Evolutionary conservation across 306 rosid genomes (phyloP), one percentile per base, ranked within the genome.

Genomic region (Malus orientalis): DNA sequence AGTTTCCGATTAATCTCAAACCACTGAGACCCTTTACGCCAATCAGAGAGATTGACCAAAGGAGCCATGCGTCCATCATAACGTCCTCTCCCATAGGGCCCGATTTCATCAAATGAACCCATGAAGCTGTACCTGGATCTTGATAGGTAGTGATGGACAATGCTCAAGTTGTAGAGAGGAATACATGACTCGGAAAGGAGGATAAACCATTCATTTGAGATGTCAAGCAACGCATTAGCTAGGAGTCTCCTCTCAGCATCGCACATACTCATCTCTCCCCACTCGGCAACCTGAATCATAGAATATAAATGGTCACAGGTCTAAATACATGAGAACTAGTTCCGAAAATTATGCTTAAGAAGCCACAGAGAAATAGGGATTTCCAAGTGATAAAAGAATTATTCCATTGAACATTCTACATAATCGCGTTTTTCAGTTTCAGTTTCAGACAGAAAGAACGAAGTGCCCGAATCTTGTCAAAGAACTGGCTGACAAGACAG

Each of bases 21-120:
- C 99, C 99, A 96, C 71, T 96, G 99, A 70, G 96, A 85, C 58
- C 99, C 99, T 67, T 96, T 96, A 49, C 98, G 92, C 99, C 99
- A 96, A 74, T 96, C 85, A 4, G 79, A 83, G 81, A 92, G 70
- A 86, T 92, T 92, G 78, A 96, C 90, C 89, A 81, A 85, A 4
- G 99, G 98, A 5, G 93, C 87, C 99, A 96, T 92, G 80, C 82
- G 80, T 60, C 36, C 81, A 0, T 87, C 84, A 49, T 96, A 96
- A 22, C 99, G 99, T 13, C 98, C 99, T 88, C 99, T 88, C 60
- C 98, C 99, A 22, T 89, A 89, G 23, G 99, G 99, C 63, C 98
- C 97, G 5, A 70, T 86, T 78, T 96, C 99, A 42, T 96, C 99
- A 18, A 91, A 59, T 38, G 98, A 87, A 25, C 95, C 93, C 97